A percentile compares a stretch with the other conserved stretches of the same genome.
phyloP scores from a whole-genome alignment of 1,139 yeast genomes.

The Candida sanyaensis region DNA sequence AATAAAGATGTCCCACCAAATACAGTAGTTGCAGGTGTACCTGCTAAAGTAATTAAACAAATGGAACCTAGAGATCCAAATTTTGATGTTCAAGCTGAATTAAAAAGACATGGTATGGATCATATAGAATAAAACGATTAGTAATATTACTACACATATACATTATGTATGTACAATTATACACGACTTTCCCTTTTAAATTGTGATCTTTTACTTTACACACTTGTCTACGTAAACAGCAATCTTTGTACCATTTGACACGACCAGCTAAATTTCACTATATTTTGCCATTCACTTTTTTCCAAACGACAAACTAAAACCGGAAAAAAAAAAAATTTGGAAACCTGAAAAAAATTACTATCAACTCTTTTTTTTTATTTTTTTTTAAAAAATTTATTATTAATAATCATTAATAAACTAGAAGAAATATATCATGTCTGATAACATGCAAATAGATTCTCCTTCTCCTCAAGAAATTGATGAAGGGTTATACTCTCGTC shows the following conservation, averaged over 20 bases:
- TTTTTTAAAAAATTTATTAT: not conserved
- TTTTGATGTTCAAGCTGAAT: constrained; percentile 12
- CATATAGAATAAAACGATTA: not conserved
- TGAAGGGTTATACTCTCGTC: constrained; percentile 94
- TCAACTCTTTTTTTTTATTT: not conserved
- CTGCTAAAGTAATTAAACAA: constrained; percentile 51
- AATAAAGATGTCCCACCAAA: constrained; percentile 54
- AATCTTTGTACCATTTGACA: no score
- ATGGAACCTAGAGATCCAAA: constrained; percentile 19
- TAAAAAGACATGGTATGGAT: constrained; percentile 15
- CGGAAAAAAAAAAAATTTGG: not conserved
- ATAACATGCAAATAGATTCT: constrained; percentile 56
- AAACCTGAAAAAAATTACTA: not conserved
- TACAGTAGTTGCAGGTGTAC: constrained; percentile 60
- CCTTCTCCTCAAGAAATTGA: constrained; percentile 63
- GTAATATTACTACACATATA: not conserved
- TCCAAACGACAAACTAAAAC: not conserved
- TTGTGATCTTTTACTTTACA: no score
- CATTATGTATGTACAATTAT: no score
- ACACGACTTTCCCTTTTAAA: no score
- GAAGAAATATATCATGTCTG: constrained; percentile 13
- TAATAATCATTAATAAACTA: no score
- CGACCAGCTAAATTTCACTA: no score
- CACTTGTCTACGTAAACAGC: no score
- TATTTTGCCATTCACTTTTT: no score